Base-by-base conservation (phyloP, 2,329 filamentous ascomycete species). In the Myriosclerotinia curreyana region DNA sequence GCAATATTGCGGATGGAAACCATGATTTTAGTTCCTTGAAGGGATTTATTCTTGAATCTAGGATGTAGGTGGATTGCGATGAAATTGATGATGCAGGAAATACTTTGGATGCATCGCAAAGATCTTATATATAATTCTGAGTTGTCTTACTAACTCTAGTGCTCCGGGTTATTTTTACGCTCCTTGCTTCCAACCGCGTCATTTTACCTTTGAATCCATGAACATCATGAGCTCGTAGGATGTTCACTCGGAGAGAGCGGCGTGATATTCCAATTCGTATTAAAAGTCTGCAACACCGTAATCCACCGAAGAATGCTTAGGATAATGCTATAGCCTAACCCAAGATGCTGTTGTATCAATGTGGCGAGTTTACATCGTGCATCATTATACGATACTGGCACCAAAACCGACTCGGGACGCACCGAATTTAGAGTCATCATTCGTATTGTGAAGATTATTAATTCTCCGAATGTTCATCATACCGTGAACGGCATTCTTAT, bases 1-100 rank as follows among this genome's bases (percentile, higher is more conserved):
- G 62, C 66, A 31, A 70, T 25, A 22, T 51, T 60, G 48, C 61
- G 64, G 5, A 69, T 28, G 2, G 58, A 68, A 54, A 69, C 54
- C 69, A 71, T 71, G 58, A 46, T 55, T 56, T 8, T 17, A 14
- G 25, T 52, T 52, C 7, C 17, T 36, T 54, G 14, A 34, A 25
- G 4, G 25, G 14, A 25, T 9, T 36, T 11, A 20, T 31, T 20
- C 2, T 44, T 22, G 31, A 48, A n/a, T 52, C 22, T 42, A 25
- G 20, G 36, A 25, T 22, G 7, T 36, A 36, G 22, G 55, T 22
- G 55, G 20, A 15, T 5, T 31, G 15, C 14, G 17, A 22, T 25
- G 38, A n/a, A 15, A 7, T 36, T 6, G 28, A 31, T 20, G 20
- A 58, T 48, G n/a, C 25, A 38, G 20, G 11, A 38, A 53, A 36